Evolutionary conservation across 768 basidiomycete species (phyloP).

Genomic region (Dendrothele bispora): DNA sequence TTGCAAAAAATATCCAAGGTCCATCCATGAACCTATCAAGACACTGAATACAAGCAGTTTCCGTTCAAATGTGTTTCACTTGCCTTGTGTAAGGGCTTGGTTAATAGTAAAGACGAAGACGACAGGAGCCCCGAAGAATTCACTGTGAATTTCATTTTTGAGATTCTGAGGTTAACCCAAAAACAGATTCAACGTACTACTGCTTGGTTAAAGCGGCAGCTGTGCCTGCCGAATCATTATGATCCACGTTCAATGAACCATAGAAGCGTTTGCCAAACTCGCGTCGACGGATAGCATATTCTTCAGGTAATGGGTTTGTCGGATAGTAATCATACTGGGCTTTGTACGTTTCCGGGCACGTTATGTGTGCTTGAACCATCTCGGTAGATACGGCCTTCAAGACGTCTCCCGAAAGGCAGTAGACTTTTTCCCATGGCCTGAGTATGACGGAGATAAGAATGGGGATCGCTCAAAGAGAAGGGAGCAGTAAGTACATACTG

Average conservation of each 20-base stretch:
- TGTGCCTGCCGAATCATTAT: conserved; percentile 2
- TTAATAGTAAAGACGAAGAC: conserved; percentile 15
- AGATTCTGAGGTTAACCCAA: neutral
- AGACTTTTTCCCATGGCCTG: conserved; percentile 19
- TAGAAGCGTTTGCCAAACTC: conserved; percentile 11
- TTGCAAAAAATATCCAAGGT: conserved; percentile 16
- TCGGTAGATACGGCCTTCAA: conserved; percentile 9
- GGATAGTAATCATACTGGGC: conserved; percentile 9
- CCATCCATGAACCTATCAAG: conserved; percentile 15
- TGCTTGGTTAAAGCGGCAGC: neutral
- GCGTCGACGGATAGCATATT: conserved; percentile 1
- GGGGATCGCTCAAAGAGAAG: no score
- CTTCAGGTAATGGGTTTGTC: neutral
- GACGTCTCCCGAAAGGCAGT: conserved; percentile 8
- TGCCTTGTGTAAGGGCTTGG: conserved; percentile 1
- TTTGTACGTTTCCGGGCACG: neutral
- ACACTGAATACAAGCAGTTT: neutral
- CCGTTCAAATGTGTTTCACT: neutral
- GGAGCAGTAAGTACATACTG: no score
- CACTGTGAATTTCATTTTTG: conserved; percentile 7
- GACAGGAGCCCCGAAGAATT: conserved; percentile 15
- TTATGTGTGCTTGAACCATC: conserved; percentile 11
- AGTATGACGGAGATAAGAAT: no score
- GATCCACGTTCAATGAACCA: neutral
- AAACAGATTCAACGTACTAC: conserved; percentile 6